Conservation (phyloP, 768 basidiomycete species). For the Russula lepida region DNA sequence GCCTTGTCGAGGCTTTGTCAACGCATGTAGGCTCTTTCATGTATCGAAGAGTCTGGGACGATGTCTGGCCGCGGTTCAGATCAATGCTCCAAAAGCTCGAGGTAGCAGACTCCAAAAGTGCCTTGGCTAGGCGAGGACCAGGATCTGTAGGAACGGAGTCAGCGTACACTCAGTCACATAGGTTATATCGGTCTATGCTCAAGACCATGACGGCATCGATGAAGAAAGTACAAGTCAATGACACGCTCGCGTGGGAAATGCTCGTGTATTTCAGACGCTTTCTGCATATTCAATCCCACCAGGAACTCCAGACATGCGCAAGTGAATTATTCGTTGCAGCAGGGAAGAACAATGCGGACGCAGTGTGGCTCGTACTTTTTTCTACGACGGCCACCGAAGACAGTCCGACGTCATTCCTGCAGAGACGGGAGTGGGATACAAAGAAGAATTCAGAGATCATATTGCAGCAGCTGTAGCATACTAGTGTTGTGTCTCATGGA, state of each 20-base stretch:
- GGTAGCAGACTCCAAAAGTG: conserved; percentile 54
- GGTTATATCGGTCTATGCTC: conserved; percentile 69
- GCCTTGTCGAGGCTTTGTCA: conserved; percentile 64
- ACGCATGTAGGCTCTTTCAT: conserved; percentile 76
- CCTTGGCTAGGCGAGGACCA: conserved; percentile 49
- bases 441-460: conserved; percentile 29
- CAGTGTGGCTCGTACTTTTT: conserved; percentile 72
- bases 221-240: conserved; percentile 58
- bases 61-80: conserved; percentile 83
- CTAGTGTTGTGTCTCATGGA: background rate
- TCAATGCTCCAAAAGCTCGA: conserved; percentile 52
- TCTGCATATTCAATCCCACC: conserved; percentile 53
- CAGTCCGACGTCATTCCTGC: conserved; percentile 42
- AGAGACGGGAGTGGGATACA: conserved; percentile 57
- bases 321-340: conserved; percentile 56
- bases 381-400: conserved; percentile 42
- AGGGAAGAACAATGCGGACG: conserved; percentile 59
- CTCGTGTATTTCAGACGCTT: conserved; percentile 70
- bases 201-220: conserved; percentile 63
- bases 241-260: conserved; percentile 74
- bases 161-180: conserved; percentile 73
- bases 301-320: conserved; percentile 65
- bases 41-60: conserved; percentile 78
- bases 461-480: conserved; percentile 8
- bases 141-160: conserved; percentile 54